Evolutionary conservation across 768 basidiomycete genomes (phyloP).

Genomic region (Lactarius indigo): DNA sequence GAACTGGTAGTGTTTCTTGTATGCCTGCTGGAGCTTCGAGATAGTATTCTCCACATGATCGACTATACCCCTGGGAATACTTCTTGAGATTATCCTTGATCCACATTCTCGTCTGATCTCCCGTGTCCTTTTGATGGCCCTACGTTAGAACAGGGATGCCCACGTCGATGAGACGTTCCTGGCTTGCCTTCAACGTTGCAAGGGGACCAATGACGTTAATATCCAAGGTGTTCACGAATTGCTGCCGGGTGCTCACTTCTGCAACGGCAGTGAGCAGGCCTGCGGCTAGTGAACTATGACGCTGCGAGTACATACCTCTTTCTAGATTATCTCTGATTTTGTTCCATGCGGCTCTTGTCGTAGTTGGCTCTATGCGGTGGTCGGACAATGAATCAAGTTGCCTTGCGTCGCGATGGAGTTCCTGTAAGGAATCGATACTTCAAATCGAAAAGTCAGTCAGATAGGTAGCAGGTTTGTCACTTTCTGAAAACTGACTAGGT

Average conservation of each 20-base stretch:
- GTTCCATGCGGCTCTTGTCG: slow-evolving; percentile 70
- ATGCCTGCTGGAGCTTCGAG: too few relatives aligned
- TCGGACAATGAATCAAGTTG: slow-evolving; percentile 68
- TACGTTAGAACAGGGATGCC: too few relatives aligned
- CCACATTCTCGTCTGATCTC: too few relatives aligned
- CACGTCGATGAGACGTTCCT: not conserved
- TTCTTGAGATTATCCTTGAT: too few relatives aligned
- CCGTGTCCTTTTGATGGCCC: too few relatives aligned
- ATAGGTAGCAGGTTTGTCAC: not conserved
- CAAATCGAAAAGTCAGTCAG: slow-evolving; percentile 32
- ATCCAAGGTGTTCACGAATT: slow-evolving; percentile 69
- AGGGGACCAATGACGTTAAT: slow-evolving; percentile 73
- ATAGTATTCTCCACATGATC: too few relatives aligned
- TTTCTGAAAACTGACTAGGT: slow-evolving; percentile 54
- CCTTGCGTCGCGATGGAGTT: slow-evolving; percentile 67
- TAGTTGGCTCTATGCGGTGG: slow-evolving; percentile 61
- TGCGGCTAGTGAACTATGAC: not conserved
- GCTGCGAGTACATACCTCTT: slow-evolving; percentile 32
- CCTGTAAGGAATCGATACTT: slow-evolving; percentile 59
- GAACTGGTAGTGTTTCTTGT: too few relatives aligned
- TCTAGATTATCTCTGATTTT: slow-evolving; percentile 71
- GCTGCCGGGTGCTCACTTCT: slow-evolving; percentile 82
- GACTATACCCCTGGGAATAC: too few relatives aligned
- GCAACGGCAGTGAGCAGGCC: slow-evolving; percentile 12
- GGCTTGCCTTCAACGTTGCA: slow-evolving; percentile 56